Percentiles rank a stretch among this genome's conserved stretches.
Conservation (phyloP, 140 eudicot species). For the Oenanthe javanica region DNA sequence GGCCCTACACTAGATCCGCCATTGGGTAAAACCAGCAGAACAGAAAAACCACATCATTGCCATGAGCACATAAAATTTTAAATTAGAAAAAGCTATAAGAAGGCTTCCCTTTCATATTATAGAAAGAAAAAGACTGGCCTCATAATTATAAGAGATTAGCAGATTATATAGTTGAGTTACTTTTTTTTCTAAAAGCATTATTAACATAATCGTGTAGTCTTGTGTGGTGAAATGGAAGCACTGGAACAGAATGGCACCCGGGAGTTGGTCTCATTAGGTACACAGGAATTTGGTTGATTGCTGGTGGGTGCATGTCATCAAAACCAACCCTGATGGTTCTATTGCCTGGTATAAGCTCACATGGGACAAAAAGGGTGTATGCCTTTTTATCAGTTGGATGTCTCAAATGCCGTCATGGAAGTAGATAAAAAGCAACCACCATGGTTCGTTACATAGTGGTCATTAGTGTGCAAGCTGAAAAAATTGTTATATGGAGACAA, state of each 20-base stretch:
- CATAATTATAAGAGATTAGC: not conserved
- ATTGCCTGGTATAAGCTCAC: not conserved
- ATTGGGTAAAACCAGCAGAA: not conserved
- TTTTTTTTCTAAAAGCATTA: not conserved
- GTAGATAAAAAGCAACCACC: not conserved
- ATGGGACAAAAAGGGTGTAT: not conserved
- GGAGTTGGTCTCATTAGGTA: not conserved
- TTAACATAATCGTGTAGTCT: not conserved
- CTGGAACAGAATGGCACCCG: not conserved
- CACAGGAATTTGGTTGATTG: not conserved
- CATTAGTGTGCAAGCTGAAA: not conserved
- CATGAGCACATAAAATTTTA: not conserved
- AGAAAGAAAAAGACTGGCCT: not conserved
- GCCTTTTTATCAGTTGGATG: not conserved
- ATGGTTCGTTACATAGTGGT: not conserved
- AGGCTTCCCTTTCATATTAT: not conserved
- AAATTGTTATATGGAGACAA: not conserved
- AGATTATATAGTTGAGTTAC: not conserved
- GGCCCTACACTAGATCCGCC: too few relatives aligned
- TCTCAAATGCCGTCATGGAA: not conserved
- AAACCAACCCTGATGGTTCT: not conserved
- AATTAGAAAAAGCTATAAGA: not conserved
- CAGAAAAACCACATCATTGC: not conserved
- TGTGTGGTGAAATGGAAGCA: not conserved
- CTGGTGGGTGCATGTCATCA: not conserved